These are phyloP conservation scores for Xylariaceae sp. DNA, from an alignment of 2,329 filamentous ascomycete species.

Conservation along the genomic window DNA sequence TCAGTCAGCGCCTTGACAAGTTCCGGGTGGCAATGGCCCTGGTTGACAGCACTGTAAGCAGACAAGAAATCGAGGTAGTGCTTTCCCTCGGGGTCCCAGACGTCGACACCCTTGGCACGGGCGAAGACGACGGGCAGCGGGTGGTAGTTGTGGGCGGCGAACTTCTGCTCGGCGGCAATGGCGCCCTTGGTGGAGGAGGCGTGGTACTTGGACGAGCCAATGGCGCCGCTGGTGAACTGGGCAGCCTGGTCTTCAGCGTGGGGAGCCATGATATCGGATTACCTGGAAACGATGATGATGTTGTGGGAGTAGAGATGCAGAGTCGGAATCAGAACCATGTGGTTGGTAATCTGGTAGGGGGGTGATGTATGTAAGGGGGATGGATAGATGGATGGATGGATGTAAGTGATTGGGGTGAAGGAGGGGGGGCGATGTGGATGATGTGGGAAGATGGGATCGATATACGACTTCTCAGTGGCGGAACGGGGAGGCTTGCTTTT, in stretches of 20 bases:
- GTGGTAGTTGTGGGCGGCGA: constrained; percentile 97
- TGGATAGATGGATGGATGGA: too few relatives aligned
- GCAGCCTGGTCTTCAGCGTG: constrained; percentile 45
- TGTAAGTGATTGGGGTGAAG: too few relatives aligned
- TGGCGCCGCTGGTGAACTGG: constrained; percentile 32
- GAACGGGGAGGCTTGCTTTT: neutral
- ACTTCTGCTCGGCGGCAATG: constrained; percentile 74
- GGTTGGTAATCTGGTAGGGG: neutral
- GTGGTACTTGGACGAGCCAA: constrained; percentile 53
- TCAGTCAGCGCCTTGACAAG: constrained; percentile 84
- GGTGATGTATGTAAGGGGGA: too few relatives aligned
- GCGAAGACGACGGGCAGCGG: constrained; percentile 92
- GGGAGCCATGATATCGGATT: constrained; percentile 47
- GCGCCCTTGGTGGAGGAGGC: constrained; percentile 72
- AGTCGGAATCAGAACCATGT: neutral
- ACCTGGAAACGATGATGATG: constrained; percentile 1
- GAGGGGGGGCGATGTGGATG: neutral
- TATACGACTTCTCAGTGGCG: neutral
- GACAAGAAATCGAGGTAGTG: constrained; percentile 98
- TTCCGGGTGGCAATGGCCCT: constrained; percentile 96
- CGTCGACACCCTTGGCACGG: constrained; percentile 74
- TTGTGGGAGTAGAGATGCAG: constrained; percentile 4
- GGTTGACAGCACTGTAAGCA: constrained; percentile 96
- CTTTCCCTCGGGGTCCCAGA: constrained; percentile 95
- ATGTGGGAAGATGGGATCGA: constrained; percentile 2